Base-by-base conservation (phyloP, 1,284 basidiomycete species). In the Serendipita sp. region DNA sequence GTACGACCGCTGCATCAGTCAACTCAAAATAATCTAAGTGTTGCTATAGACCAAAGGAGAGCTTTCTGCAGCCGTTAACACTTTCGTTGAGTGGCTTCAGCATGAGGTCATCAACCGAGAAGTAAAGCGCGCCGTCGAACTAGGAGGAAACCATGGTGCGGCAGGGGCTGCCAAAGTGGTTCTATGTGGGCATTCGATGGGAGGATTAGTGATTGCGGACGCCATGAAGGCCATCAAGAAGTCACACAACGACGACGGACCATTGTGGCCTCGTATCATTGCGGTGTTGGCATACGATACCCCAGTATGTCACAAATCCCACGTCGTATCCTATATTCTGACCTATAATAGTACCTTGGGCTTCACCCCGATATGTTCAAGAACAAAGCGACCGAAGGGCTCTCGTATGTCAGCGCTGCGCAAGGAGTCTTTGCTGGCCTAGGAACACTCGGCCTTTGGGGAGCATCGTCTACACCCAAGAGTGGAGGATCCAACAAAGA, bases 151-250 rank as follows among this genome's bases (percentile, higher is more conserved):
- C 15, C 29, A 53, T 1, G 81, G 83, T 22, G 90, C 88, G 26
- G 85, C 88, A 13, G 88, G 88, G 26, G 85, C 80, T 66, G 86
- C 86, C 0, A 89, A 84, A 71, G 79, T 97, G 58, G 84, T 94
- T 2, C 78, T 97, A 1, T 93, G 92, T 70, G 93, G 93, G 2
- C 94, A 97, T 72, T 93, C 91, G 68, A 95, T 95, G 91, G 91
- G 91, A 12, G 91, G 91, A 1, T 74, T 94, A 13, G 79, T 97
- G 0, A 87, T 88, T 30, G 90, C 92, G 1, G 93, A 97, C 69
- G 82, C 90, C 1, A 75, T 93, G 26, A 74, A 88, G 30, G 86
- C 85, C 67, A 88, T 95, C 65, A 85, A 89, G 67, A 73, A 72
- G 60, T 12, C 12, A 15, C 29, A n/a, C 26, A 12, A 12, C 10